Evolutionary conservation across 306 rosid genomes (phyloP), one percentile per base, ranked within the genome.

Genomic region (Cucumis hystrix): DNA sequence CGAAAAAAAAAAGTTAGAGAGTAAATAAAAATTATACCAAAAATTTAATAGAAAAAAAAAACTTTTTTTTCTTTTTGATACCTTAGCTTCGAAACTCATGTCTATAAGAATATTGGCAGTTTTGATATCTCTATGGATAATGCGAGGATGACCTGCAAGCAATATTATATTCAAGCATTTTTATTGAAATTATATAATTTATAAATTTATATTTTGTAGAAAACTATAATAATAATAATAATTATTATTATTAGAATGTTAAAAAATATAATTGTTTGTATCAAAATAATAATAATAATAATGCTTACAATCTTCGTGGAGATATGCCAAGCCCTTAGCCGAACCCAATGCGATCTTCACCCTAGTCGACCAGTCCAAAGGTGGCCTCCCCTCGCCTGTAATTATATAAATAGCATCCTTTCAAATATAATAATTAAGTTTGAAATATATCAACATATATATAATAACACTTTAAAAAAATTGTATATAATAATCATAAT

Each of bases 61-160:
- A 45, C 3, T 3, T 12, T 12, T 45, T 3, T 5, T 51, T 14
- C 16, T 51, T 13, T 13, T 51, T 13, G 1, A 6, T 85, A 95
- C 98, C 91, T 88, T 92, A 47, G 97, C 96, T 60, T 92, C 98
- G 54, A 88, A 92, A 79, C 87, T 88, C 78, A 81, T 25, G 55
- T 95, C 97, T 23, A 95, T 79, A 23, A 95, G 83, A 88, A 95
- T 95, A 80, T 95, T 95, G 33, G 96, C 84, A 68, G 87, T 81
- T 83, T 95, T 95, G 45, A 95, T 90, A 83, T 95, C 97, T 35
- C 98, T 86, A 51, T 95, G 98, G 77, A 95, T 92, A 80, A 95
- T 95, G 59, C 92, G 91, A 28, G 98, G 98, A 81, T 92, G 98
- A 74, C 98, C 98, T 95, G 43, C 35, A 63, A 47, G 3, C 9